Evolutionary conservation across 768 basidiomycete species (phyloP).

Genomic region (Tricholoma furcatifolium): DNA sequence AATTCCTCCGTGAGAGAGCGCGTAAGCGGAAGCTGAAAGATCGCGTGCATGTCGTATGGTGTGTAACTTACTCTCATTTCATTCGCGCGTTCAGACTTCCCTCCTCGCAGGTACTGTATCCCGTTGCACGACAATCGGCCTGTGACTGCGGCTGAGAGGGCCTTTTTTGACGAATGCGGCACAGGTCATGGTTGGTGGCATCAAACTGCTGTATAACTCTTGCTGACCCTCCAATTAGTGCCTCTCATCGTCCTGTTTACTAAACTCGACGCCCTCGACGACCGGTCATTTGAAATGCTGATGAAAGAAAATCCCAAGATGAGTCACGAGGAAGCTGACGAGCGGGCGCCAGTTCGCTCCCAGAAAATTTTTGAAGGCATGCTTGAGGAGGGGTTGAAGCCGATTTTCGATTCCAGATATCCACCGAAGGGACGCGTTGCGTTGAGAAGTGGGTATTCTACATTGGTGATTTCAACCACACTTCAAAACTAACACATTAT

Average conservation of each 20-base stretch:
- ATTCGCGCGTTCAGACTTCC: not conserved
- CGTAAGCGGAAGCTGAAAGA: slow-evolving; percentile 5
- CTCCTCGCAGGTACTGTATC: slow-evolving; percentile 12
- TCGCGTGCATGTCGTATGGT: slow-evolving; percentile 18
- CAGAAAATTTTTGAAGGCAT: slow-evolving; percentile 7
- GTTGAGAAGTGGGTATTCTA: slow-evolving; percentile 6
- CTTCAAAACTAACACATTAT: not conserved
- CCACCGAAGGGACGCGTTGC: slow-evolving; percentile 5
- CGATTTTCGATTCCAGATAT: slow-evolving; percentile 6
- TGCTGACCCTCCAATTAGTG: not conserved
- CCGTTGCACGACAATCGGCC: slow-evolving; percentile 12
- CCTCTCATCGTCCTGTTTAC: slow-evolving; percentile 15
- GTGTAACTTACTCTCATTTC: not conserved
- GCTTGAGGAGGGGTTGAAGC: not conserved
- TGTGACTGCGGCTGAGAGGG: slow-evolving; percentile 9
- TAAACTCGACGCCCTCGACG: slow-evolving; percentile 14
- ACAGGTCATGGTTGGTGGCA: slow-evolving; percentile 10
- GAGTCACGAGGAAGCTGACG: not conserved
- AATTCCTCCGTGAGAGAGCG: slow-evolving; percentile 8
- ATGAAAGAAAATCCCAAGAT: slow-evolving; percentile 7
- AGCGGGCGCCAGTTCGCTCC: not conserved
- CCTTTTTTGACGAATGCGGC: slow-evolving; percentile 13
- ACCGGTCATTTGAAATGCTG: slow-evolving; percentile 2
- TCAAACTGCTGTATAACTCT: not conserved
- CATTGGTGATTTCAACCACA: not conserved